Percentiles rank a stretch among this genome's conserved stretches.
phyloP scores from a whole-genome alignment of 2,329 filamentous ascomycete species.

The Chrysoporthe puriensis region DNA sequence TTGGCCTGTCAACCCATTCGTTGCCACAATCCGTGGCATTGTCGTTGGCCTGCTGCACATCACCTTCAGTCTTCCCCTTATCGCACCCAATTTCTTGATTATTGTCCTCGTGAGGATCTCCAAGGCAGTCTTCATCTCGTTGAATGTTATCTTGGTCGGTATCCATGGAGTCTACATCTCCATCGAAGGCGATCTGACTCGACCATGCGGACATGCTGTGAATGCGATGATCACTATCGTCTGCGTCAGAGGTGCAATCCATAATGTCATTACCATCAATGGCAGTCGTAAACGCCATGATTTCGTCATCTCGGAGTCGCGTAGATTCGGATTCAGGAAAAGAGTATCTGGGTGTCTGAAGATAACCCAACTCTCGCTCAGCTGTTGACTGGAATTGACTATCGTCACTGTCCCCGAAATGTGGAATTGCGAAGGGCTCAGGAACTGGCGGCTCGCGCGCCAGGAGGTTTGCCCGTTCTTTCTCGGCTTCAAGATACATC shows the following conservation, averaged over 20 bases:
- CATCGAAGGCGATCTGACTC: background rate
- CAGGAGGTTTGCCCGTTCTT: background rate
- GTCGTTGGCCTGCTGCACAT: background rate
- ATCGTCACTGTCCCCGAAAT: background rate
- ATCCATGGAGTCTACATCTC: background rate
- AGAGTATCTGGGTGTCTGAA: too few species aligned
- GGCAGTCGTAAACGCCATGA: background rate
- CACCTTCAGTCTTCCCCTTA: background rate
- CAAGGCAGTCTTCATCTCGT: background rate
- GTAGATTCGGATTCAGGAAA: background rate
- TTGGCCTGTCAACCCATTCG: background rate
- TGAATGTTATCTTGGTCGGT: background rate
- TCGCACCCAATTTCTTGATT: background rate
- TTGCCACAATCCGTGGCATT: background rate
- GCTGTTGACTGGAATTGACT: background rate
- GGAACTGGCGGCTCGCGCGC: background rate
- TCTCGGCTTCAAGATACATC: constrained; percentile 14
- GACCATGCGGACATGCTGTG: background rate
- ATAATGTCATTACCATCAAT: background rate
- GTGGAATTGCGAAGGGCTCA: background rate
- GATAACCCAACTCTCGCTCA: background rate
- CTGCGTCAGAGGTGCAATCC: background rate
- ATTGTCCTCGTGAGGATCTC: background rate
- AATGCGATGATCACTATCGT: background rate
- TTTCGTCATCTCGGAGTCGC: background rate